phyloP scores from a whole-genome alignment of 164 flowering plant genomes.

The Amborella trichopoda region DNA sequence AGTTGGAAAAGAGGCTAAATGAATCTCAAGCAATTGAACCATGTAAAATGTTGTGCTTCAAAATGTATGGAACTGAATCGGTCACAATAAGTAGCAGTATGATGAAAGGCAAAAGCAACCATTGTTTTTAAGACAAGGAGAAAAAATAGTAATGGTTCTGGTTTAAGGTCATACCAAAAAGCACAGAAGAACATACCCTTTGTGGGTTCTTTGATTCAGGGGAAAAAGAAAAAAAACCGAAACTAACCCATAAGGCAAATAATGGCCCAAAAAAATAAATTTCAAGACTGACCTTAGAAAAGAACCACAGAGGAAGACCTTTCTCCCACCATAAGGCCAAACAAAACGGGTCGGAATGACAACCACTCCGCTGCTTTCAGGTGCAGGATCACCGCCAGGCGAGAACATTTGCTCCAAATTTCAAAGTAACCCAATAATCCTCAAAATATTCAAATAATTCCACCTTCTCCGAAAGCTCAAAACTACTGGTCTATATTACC shows the following conservation, averaged over 20 bases:
- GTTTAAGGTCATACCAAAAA: not conserved
- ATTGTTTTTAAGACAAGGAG: no score
- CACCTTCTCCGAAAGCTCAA: constrained; percentile 4
- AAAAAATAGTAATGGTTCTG: no score
- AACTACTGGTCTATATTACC: constrained; percentile 1
- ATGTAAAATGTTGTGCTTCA: no score
- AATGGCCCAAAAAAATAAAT: not conserved
- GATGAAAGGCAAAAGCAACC: no score
- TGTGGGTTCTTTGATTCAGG: no score
- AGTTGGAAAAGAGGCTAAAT: no score
- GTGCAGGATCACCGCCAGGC: constrained; percentile 20
- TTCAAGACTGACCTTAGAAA: constrained; percentile 30
- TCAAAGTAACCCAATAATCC: not conserved
- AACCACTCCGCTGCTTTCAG: constrained; percentile 19
- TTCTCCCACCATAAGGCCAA: constrained; percentile 54
- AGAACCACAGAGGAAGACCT: constrained; percentile 37
- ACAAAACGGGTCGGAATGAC: constrained; percentile 27
- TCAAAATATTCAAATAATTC: not conserved
- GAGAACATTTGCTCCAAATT: constrained; percentile 24
- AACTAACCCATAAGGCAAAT: not conserved
- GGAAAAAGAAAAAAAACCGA: no score
- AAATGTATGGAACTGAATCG: no score
- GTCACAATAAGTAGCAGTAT: no score
- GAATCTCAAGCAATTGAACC: no score
- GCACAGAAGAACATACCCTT: no score